Evolutionary conservation across 805 yeast genomes (phyloP).

Genomic region (Yarrowia hollandica): DNA sequence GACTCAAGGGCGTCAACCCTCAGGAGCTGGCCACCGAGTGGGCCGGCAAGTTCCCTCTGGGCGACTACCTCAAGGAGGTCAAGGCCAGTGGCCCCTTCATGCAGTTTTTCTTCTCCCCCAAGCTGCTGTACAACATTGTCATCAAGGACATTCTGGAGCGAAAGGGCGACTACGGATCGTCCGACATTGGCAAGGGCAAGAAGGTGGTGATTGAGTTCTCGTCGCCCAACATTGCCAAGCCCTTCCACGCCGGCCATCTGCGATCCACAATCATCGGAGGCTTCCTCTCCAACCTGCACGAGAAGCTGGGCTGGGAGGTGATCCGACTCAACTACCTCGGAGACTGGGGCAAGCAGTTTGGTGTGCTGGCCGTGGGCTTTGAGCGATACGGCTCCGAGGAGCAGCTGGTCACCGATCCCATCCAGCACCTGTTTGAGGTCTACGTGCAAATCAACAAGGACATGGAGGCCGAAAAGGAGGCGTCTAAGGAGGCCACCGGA

Average conservation of each 20-base stretch:
- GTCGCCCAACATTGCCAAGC: slow-evolving; percentile 98
- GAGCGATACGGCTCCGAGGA: slow-evolving; percentile 81
- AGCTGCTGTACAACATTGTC: slow-evolving; percentile 65
- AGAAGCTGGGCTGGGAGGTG: slow-evolving; percentile 90
- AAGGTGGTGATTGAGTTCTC: slow-evolving; percentile 83
- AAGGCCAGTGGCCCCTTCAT: slow-evolving; percentile 86
- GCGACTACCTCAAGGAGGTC: slow-evolving; percentile 66
- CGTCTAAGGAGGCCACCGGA: slow-evolving; percentile 50
- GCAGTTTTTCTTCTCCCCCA: slow-evolving; percentile 79
- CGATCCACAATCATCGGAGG: slow-evolving; percentile 98
- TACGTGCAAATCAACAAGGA: slow-evolving; percentile 85
- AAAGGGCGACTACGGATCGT: slow-evolving; percentile 64
- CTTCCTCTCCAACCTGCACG: slow-evolving; percentile 84
- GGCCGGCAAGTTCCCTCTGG: slow-evolving; percentile 74
- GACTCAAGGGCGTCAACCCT: slow-evolving; percentile 82
- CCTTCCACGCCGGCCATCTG: slow-evolving; percentile 99
- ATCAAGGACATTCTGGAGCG: slow-evolving; percentile 66
- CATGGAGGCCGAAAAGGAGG: slow-evolving; percentile 62
- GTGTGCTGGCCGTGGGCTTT: slow-evolving; percentile 91
- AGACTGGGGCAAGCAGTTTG: slow-evolving; percentile 99
- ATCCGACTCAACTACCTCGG: slow-evolving; percentile 91
- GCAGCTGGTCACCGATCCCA: slow-evolving; percentile 71
- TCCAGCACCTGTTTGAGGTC: slow-evolving; percentile 90
- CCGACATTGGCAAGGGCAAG: slow-evolving; percentile 72
- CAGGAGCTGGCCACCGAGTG: slow-evolving; percentile 72